phyloP scores from a whole-genome alignment of 73 alveolate genomes.

The Tetrahymena borealis region DNA sequence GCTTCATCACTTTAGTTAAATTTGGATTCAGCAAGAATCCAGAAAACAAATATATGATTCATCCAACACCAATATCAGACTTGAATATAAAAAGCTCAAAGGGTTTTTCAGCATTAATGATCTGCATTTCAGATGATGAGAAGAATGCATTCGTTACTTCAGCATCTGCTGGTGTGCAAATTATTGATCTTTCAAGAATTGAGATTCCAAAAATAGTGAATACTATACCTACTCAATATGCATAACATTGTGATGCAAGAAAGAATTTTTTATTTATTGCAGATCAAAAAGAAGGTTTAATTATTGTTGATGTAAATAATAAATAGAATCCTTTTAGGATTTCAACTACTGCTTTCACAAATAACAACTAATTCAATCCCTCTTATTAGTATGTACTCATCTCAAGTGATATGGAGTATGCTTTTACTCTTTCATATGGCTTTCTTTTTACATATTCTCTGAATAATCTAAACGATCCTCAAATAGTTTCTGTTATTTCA shows the following conservation, averaged over 20 bases:
- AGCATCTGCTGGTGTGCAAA: background rate
- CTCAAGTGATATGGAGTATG: background rate
- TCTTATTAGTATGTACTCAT: background rate
- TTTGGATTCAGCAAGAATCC: too few species aligned
- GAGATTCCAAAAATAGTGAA: background rate
- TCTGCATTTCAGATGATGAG: background rate
- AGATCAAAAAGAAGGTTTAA: background rate
- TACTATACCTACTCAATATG: background rate
- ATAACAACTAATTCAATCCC: background rate
- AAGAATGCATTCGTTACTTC: background rate
- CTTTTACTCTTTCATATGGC: background rate
- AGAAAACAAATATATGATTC: too few species aligned
- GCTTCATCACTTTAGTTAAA: too few species aligned
- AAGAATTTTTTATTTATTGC: background rate
- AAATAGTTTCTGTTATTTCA: background rate
- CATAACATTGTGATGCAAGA: background rate
- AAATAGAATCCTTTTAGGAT: background rate
- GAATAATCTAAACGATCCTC: background rate
- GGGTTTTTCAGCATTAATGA: background rate
- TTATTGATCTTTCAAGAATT: background rate
- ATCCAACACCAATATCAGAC: background rate
- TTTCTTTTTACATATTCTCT: background rate
- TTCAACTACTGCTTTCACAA: background rate
- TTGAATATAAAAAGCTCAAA: background rate
- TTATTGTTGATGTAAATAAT: background rate